These are phyloP conservation scores for Microcyclospora pomicola DNA, from an alignment of 2,329 filamentous ascomycete species.

Conservation along the genomic window DNA sequence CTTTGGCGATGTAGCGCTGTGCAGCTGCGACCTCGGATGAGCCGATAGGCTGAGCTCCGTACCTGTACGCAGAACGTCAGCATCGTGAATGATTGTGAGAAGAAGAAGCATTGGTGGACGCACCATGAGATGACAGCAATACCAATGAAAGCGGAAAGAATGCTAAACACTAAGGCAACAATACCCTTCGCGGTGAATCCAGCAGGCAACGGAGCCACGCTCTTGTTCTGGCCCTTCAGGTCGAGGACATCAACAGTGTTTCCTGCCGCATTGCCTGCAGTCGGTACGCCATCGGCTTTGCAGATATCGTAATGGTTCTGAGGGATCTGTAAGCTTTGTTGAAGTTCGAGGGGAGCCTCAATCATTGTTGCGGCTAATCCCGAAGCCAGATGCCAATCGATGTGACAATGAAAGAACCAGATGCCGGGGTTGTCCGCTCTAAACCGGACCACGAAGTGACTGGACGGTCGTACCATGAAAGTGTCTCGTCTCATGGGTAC, in stretches of 20 bases:
- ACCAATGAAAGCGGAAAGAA: constrained; percentile 53
- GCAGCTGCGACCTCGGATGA: constrained; percentile 14
- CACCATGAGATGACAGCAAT: constrained; percentile 56
- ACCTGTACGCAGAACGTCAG: constrained; percentile 18
- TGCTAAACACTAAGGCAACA: constrained; percentile 61
- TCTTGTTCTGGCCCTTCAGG: constrained; percentile 45
- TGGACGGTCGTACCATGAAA: constrained; percentile 39
- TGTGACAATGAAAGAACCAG: constrained; percentile 39
- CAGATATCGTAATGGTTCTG: constrained; percentile 48
- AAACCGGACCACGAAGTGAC: constrained; percentile 43
- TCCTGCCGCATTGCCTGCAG: constrained; percentile 58
- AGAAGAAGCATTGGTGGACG: constrained; percentile 19
- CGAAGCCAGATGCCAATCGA: constrained; percentile 39
- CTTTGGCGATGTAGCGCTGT: constrained; percentile 12
- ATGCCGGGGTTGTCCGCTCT: constrained; percentile 39
- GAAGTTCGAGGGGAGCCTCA: constrained; percentile 43
- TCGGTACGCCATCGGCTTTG: constrained; percentile 36
- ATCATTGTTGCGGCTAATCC: constrained; percentile 40
- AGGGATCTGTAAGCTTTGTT: constrained; percentile 47
- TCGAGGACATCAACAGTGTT: constrained; percentile 53
- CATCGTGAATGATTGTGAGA: not conserved
- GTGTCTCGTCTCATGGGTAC: constrained; percentile 40
- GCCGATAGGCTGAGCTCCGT: constrained; percentile 20
- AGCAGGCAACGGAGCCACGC: constrained; percentile 43
- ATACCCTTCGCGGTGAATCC: constrained; percentile 61